Evolutionary conservation across 1,284 basidiomycete species (phyloP).

Genomic region (Irpex rosettiformis): DNA sequence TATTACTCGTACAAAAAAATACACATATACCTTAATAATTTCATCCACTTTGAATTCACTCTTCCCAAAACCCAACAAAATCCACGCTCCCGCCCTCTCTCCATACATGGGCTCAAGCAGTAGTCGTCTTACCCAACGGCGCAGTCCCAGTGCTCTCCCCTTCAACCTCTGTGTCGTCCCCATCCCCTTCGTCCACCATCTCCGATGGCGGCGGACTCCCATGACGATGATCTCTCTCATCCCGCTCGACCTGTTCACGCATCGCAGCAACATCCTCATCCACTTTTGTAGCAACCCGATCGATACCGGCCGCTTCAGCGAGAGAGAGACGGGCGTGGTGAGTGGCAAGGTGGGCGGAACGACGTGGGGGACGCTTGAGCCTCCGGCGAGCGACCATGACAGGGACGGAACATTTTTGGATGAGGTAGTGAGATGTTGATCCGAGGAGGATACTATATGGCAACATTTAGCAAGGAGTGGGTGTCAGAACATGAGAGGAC

Average conservation of each 20-base stretch:
- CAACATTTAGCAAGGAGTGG: neutral
- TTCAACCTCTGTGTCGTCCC: slow-evolving; percentile 27
- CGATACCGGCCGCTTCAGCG: slow-evolving; percentile 66
- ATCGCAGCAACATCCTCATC: slow-evolving; percentile 68
- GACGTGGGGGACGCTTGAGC: slow-evolving; percentile 44
- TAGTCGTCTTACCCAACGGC: slow-evolving; percentile 14
- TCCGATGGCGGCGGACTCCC: slow-evolving; percentile 26
- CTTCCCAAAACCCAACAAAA: neutral
- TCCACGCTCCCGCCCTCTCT: neutral
- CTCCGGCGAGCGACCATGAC: slow-evolving; percentile 66
- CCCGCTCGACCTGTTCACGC: slow-evolving; percentile 64
- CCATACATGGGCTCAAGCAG: neutral
- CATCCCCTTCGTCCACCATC: slow-evolving; percentile 30
- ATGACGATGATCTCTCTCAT: slow-evolving; percentile 34
- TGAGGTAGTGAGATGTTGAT: slow-evolving; percentile 96
- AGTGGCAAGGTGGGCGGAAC: slow-evolving; percentile 35
- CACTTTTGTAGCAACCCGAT: slow-evolving; percentile 71
- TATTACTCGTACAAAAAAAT: neutral
- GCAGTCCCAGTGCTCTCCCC: slow-evolving; percentile 18
- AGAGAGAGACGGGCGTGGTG: slow-evolving; percentile 68
- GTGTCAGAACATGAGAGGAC: slow-evolving; percentile 5
- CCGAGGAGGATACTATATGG: slow-evolving; percentile 81
- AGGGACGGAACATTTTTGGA: slow-evolving; percentile 76
- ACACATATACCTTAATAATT: neutral
- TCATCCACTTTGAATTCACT: neutral